Evolutionary conservation across 1,139 yeast genomes (phyloP), one percentile per base, ranked within the genome.

Genomic region (Blastobotrys illinoisensis): DNA sequence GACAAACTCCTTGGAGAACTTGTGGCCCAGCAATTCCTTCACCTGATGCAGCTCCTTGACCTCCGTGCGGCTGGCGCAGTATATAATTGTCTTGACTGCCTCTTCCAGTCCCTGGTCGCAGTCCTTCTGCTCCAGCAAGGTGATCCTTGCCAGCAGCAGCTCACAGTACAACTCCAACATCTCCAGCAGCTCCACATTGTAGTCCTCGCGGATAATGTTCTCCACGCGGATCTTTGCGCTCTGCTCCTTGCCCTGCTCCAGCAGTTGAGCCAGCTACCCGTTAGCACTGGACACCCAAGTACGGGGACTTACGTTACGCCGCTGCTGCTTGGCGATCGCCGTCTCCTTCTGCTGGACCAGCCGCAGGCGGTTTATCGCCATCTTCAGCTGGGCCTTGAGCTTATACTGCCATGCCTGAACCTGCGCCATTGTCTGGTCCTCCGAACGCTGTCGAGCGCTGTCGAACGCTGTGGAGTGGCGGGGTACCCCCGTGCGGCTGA

Each of bases 181-280:
- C 69, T 91, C 97, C 55, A 89, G 75, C 20, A 91, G 73, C 69
- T 91, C 97, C 20, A 88, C 81, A 64, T 86, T 83, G 49, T 88
- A 82, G 66, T 91, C 97, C 63, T 88, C 95, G 40, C 93, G 79
- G 24, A 91, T 88, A 56, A 90, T 81, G 64, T 88, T 87, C 63
- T 90, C 97, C 2, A 89, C 95, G 52, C 96, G 74, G 56, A 90
- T 89, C 57, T 80, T 79, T 19, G 97, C 97, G 64, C 91, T 87
- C 54, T 86, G 84, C 60, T 88, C 93, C 66, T 88, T 88, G 5
- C 91, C 90, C 49, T 75, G 78, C 5, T 78, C 74, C 53, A 90
- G 73, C 21, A 89, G 72, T 52, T 86, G 90, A 0, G 96, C 96
- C 73, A 87, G 76, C 70, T 75, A 20, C 19, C 9, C 13, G 16